These are phyloP conservation scores for Coix lacrymajobi DNA, from an alignment of 176 grass and related monocot species.

Conservation along the genomic window DNA sequence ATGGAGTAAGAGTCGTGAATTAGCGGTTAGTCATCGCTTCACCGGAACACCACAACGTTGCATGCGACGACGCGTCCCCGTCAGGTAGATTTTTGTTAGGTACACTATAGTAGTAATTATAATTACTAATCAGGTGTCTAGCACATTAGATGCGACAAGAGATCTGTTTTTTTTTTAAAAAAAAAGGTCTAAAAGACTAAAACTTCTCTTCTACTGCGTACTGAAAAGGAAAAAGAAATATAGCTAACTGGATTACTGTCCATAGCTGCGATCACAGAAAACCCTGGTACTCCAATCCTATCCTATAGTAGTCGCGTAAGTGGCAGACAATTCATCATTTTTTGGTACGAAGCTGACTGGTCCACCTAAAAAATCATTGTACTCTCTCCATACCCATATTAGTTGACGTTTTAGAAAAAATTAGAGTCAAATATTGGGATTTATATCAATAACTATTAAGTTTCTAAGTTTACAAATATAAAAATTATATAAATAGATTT, in stretches of 20 bases:
- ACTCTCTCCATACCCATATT: too few relatives aligned
- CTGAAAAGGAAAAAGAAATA: too few relatives aligned
- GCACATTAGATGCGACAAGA: not conserved
- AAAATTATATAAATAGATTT: too few relatives aligned
- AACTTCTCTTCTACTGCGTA: not conserved
- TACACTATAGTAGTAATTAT: not conserved
- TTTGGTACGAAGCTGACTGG: not conserved
- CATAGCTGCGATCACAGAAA: too few relatives aligned
- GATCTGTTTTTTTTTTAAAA: too few relatives aligned
- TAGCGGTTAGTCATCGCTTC: not conserved
- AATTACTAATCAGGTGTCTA: not conserved
- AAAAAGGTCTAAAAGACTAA: too few relatives aligned
- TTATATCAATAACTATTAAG: too few relatives aligned
- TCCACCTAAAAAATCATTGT: slow-evolving; percentile 2
- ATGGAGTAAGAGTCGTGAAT: not conserved
- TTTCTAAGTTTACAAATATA: too few relatives aligned
- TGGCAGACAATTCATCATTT: not conserved
- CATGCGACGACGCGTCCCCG: not conserved
- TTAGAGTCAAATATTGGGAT: too few relatives aligned
- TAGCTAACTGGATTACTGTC: not conserved
- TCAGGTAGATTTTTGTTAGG: slow-evolving; percentile 2
- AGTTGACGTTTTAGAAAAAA: too few relatives aligned
- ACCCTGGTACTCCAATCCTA: too few relatives aligned
- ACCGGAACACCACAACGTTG: not conserved
- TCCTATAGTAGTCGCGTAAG: not conserved